These are phyloP conservation scores for Hymenoscyphus salicellus DNA, from an alignment of 2,329 filamentous ascomycete species.

Conservation along the genomic window DNA sequence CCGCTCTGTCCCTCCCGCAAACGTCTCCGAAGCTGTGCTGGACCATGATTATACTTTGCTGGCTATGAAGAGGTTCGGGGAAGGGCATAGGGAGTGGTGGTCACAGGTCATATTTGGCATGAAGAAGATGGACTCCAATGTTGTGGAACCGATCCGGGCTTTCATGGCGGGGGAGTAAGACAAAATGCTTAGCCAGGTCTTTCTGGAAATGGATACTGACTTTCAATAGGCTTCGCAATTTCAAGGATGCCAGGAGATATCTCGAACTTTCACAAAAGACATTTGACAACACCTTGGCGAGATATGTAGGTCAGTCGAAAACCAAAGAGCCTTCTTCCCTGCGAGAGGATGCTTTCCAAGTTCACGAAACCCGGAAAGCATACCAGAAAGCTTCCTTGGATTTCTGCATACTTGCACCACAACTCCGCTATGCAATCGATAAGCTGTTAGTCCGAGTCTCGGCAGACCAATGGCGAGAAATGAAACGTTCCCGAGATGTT, in stretches of 20 bases:
- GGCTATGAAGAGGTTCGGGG: constrained; percentile 78
- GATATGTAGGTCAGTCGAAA: constrained; percentile 83
- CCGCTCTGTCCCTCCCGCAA: constrained; percentile 69
- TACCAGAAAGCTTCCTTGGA: constrained; percentile 93
- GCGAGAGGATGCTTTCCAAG: constrained; percentile 90
- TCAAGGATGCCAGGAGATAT: constrained; percentile 77
- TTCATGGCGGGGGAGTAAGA: constrained; percentile 70
- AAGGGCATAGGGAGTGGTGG: constrained; percentile 88
- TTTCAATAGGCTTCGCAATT: constrained; percentile 57
- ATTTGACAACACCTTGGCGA: constrained; percentile 76
- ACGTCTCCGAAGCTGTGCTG: constrained; percentile 77
- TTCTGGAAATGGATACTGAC: constrained; percentile 5
- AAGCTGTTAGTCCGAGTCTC: constrained; percentile 82
- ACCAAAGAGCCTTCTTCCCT: constrained; percentile 89
- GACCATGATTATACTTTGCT: constrained; percentile 94
- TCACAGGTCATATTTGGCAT: constrained; percentile 68
- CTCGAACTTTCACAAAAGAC: constrained; percentile 79
- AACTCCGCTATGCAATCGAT: constrained; percentile 79
- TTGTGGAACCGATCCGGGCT: constrained; percentile 75
- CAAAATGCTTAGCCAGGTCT: background rate
- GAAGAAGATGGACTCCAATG: constrained; percentile 71
- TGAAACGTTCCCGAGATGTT: constrained; percentile 68
- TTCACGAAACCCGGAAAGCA: constrained; percentile 86
- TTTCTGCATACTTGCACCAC: constrained; percentile 83
- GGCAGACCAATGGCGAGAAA: constrained; percentile 83